Evolutionary conservation across 352 stramenopile species (phyloP).

Genomic region (Globisporangium carolinianum): DNA sequence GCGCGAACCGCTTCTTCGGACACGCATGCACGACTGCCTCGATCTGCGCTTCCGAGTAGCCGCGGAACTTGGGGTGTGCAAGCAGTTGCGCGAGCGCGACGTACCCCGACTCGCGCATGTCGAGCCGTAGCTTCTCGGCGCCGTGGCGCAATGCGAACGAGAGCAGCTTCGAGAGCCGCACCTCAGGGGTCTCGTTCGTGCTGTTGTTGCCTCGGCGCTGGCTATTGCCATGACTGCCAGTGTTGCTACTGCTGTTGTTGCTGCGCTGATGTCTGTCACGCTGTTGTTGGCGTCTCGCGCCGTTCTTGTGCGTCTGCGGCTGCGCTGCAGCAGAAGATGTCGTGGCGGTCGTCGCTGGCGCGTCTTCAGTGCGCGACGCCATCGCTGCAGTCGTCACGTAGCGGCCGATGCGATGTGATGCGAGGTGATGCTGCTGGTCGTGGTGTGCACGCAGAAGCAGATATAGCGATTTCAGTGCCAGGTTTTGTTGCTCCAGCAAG

Average conservation of each 20-base stretch:
- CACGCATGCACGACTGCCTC: conserved; percentile 60
- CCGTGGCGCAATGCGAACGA: conserved; percentile 73
- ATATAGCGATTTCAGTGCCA: no score
- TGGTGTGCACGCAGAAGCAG: no score
- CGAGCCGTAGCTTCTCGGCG: conserved; percentile 52
- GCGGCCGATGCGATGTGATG: no score
- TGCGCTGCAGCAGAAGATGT: neutral
- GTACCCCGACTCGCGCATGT: conserved; percentile 67
- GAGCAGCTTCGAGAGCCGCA: conserved; percentile 73
- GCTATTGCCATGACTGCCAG: neutral
- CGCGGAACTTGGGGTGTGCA: conserved; percentile 39
- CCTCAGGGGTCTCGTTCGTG: conserved; percentile 36
- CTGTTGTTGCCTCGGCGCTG: conserved; percentile 1
- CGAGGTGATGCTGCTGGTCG: no score
- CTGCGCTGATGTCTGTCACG: neutral
- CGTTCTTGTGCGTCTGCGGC: neutral
- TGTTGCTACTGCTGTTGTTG: neutral
- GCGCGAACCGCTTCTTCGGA: conserved; percentile 68
- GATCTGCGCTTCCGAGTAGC: conserved; percentile 46
- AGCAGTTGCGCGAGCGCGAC: conserved; percentile 51
- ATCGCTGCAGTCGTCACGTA: neutral
- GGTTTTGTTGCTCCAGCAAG: no score
- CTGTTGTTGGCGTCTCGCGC: neutral
- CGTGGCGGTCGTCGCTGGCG: neutral
- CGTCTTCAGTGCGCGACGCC: neutral